Conservation (phyloP, 352 stramenopile genomes). For the Pythium brachiatum region DNA sequence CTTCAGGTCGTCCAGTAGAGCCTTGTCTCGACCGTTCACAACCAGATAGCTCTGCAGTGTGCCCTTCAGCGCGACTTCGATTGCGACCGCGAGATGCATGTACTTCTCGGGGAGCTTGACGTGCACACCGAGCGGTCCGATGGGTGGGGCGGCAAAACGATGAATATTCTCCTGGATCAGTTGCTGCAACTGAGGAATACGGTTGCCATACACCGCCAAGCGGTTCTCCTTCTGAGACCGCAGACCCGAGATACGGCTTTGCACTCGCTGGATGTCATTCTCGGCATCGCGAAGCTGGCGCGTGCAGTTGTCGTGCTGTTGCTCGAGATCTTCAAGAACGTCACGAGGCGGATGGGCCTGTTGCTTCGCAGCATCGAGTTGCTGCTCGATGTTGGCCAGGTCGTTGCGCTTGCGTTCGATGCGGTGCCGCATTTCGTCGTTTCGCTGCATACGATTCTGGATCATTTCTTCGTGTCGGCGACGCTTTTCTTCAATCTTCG, state of each 20-base stretch:
- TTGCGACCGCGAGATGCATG: slow-evolving; percentile 66
- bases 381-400: slow-evolving; percentile 34
- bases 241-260: slow-evolving; percentile 48
- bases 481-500: slow-evolving; percentile 52
- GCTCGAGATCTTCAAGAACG: slow-evolving; percentile 54
- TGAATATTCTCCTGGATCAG: slow-evolving; percentile 71
- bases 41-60: slow-evolving; percentile 77
- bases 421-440: slow-evolving; percentile 52
- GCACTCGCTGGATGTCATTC: slow-evolving; percentile 39
- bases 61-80: slow-evolving; percentile 73
- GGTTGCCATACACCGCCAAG: slow-evolving; percentile 63
- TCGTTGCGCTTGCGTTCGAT: slow-evolving; percentile 53
- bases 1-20: slow-evolving; percentile 72
- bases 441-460: slow-evolving; percentile 50
- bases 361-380: slow-evolving; percentile 40
- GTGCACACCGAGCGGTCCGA: slow-evolving; percentile 70
- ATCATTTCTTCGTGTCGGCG: slow-evolving; percentile 57
- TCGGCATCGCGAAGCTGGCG: slow-evolving; percentile 59
- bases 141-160: slow-evolving; percentile 59
- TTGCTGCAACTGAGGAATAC: slow-evolving; percentile 68
- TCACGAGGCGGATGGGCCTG: slow-evolving; percentile 24
- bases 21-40: slow-evolving; percentile 74
- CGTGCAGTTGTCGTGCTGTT: slow-evolving; percentile 54
- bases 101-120: slow-evolving; percentile 68
- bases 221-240: slow-evolving; percentile 54